A percentile compares a stretch with the other conserved stretches of the same genome.
phyloP scores from a whole-genome alignment of 257 asterid species.

The Forsythia viridissima region DNA sequence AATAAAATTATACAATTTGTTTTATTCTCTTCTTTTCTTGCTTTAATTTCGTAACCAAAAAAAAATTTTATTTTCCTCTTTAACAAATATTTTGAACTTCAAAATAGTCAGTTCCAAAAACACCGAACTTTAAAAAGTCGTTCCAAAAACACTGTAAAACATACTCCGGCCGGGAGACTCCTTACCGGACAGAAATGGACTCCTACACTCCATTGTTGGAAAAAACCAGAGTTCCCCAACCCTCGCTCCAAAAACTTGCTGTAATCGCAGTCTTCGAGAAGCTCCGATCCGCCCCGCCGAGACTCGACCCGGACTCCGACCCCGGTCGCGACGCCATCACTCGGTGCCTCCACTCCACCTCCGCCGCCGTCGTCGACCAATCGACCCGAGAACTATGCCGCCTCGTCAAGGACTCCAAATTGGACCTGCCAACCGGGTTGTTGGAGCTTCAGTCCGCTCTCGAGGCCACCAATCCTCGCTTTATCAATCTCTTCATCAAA shows the following conservation, averaged over 20 bases:
- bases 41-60: too few species aligned
- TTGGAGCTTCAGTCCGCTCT: constrained; percentile 91
- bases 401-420: constrained; percentile 75
- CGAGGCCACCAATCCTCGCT: constrained; percentile 57
- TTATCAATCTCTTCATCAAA: constrained; percentile 51
- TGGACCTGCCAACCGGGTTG: constrained; percentile 62
- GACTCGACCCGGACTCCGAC: constrained; percentile 38
- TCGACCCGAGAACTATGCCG: constrained; percentile 79
- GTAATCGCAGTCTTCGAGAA: constrained; percentile 76
- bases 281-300: constrained; percentile 65
- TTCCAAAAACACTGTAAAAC: neutral
- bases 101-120: too few species aligned
- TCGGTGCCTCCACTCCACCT: constrained; percentile 73
- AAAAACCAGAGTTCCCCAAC: constrained; percentile 76
- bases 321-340: constrained; percentile 67
- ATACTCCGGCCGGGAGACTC: neutral
- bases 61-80: too few species aligned
- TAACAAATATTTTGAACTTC: too few species aligned
- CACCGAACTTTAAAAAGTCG: too few species aligned
- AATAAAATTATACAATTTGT: too few species aligned
- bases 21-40: too few species aligned
- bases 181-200: constrained; percentile 35
- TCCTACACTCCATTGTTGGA: constrained; percentile 58
- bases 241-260: constrained; percentile 81
- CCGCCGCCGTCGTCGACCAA: constrained; percentile 79